These are phyloP conservation scores for Leccinum disarticulatum DNA, from an alignment of 768 basidiomycete genomes.

Conservation along the genomic window DNA sequence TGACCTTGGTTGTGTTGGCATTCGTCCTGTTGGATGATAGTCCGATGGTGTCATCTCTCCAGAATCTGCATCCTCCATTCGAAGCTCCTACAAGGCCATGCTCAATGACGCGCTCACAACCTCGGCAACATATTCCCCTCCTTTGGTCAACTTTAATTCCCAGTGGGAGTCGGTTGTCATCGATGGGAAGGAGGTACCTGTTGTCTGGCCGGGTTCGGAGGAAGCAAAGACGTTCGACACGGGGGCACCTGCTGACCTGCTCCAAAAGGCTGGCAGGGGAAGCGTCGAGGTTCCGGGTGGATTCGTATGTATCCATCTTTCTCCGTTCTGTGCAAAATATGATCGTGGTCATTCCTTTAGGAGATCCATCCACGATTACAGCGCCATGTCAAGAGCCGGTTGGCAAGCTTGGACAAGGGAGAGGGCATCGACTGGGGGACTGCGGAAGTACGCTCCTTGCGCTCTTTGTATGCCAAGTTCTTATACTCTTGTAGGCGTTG, in stretches of 20 bases:
- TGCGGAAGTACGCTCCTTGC: slow-evolving; percentile 60
- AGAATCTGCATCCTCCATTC: slow-evolving; percentile 49
- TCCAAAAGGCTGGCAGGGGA: slow-evolving; percentile 61
- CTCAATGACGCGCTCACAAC: slow-evolving; percentile 62
- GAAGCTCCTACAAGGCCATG: slow-evolving; percentile 55
- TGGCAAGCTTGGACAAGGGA: slow-evolving; percentile 67
- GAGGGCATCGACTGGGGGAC: slow-evolving; percentile 87
- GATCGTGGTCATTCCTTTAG: slow-evolving; percentile 36
- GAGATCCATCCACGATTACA: slow-evolving; percentile 78
- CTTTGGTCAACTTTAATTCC: slow-evolving; percentile 54
- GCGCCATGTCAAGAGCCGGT: slow-evolving; percentile 73
- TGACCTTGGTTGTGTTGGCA: neutral
- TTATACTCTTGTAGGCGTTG: slow-evolving; percentile 52
- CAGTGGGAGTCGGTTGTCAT: slow-evolving; percentile 55
- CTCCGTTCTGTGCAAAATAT: neutral
- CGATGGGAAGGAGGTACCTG: slow-evolving; percentile 17
- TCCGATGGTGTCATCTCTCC: slow-evolving; percentile 43
- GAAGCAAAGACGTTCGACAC: slow-evolving; percentile 64
- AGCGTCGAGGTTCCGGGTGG: slow-evolving; percentile 59
- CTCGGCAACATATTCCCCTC: slow-evolving; percentile 47
- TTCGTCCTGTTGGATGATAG: slow-evolving; percentile 9
- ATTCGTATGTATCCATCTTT: slow-evolving; percentile 54
- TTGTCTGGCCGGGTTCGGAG: slow-evolving; percentile 58
- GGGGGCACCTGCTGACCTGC: slow-evolving; percentile 53
- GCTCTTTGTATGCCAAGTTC: neutral